Evolutionary conservation across 2,329 filamentous ascomycete genomes (phyloP), one percentile per base, ranked within the genome.

Genomic region (Ilyonectria destructans): DNA sequence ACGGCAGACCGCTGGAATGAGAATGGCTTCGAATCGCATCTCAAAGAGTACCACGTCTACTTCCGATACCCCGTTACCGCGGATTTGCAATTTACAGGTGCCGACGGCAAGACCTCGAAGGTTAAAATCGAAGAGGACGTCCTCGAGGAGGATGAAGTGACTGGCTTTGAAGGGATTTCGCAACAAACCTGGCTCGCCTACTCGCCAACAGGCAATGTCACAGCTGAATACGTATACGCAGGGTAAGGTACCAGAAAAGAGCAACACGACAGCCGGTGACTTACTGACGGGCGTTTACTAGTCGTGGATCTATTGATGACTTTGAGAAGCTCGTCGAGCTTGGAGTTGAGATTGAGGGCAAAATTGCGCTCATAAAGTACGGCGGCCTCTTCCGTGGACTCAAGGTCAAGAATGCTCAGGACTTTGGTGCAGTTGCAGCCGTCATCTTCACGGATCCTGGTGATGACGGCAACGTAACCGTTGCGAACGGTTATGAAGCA

Each of bases 161-260:
- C 89, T 33, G 87, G 89, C n/a, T 83, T 92, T 37, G 82, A 86
- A 6, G 87, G 93, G 69, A 85, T 92, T 31, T 71, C 74, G 1
- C 87, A 95, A 23, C 93, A 93, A 6, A 93, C 91, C 0, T 97
- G 96, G 81, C 92, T 96, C 72, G 94, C 93, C 12, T 97, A 96
- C 77, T 94, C 92, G 1, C 93, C 93, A 0, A 91, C 85, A 37
- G 94, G 94, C 0, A 93, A 93, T 77, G 93, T 92, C 15, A 93
- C 92, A 0, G 92, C 90, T 1, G 88, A 89, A 69, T 95, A 91
- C 71, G 90, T 95, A 17, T 97, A 91, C 76, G 91, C 89, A 62
- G 95, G 95, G 78, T 93, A 51, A 60, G 78, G 62, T 0, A 19
- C 6, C 1, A 13, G 8, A 26, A 3, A 8, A 13, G 31, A 33